A percentile compares a stretch with the other conserved stretches of the same genome.
These are phyloP conservation scores for Mortierella sp. DNA, from an alignment of 371 early-diverging fungal genomes.

Conservation along the genomic window DNA sequence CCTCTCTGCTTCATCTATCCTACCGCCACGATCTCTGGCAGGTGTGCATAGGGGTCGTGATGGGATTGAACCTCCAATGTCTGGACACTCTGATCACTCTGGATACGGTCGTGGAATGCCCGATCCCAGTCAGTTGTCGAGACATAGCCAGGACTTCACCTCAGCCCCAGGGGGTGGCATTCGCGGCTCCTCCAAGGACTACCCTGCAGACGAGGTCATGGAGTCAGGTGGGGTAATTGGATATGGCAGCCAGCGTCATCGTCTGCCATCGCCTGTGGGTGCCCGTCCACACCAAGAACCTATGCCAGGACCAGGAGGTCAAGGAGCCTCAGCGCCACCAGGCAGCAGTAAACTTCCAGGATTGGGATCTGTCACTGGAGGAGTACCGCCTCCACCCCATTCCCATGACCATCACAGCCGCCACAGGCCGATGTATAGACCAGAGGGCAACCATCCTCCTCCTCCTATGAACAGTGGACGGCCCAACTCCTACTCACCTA, in stretches of 20 bases:
- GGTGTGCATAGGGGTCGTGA: conserved; percentile 14
- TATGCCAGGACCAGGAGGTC: conserved; percentile 14
- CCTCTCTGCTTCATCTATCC: not conserved
- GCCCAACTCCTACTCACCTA: conserved; percentile 22
- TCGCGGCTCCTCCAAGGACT: conserved; percentile 25
- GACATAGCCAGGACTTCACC: conserved; percentile 27
- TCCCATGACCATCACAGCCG: conserved; percentile 27
- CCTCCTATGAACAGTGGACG: not conserved
- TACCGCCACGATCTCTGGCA: conserved; percentile 7
- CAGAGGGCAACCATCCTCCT: conserved; percentile 16
- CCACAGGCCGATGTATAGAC: conserved; percentile 16
- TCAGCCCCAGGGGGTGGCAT: not conserved
- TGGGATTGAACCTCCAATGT: not conserved
- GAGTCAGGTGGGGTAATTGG: conserved; percentile 50
- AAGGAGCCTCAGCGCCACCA: not conserved
- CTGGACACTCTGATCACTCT: not conserved
- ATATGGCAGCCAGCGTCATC: conserved; percentile 36
- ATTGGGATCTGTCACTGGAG: conserved; percentile 28
- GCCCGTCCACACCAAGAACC: conserved; percentile 30
- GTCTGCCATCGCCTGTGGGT: conserved; percentile 37
- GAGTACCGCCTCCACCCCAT: conserved; percentile 7
- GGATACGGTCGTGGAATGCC: conserved; percentile 3
- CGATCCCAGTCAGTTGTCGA: not conserved
- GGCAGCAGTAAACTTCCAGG: conserved; percentile 39
- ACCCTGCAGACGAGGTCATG: conserved; percentile 49